Evolutionary conservation across 177 flowering plant species (phyloP), one percentile per base, ranked within the genome.

Genomic region (Vitis hybrid): DNA sequence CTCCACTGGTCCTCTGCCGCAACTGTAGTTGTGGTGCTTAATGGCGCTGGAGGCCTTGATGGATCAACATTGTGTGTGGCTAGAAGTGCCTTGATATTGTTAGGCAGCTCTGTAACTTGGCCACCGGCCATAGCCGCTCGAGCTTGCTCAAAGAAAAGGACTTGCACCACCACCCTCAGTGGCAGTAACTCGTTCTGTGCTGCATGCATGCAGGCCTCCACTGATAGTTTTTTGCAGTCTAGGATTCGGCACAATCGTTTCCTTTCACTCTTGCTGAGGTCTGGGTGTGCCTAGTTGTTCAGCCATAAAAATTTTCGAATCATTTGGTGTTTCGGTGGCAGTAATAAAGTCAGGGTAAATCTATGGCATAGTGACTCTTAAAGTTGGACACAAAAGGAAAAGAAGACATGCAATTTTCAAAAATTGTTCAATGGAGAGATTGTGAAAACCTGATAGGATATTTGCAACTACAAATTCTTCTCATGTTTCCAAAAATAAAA

Each of bases 151-250:
- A 84, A 87, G 86, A 93, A 93, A 54, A 93, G 91, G 61, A 93
- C 94, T 80, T 91, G 98, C 49, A 93, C 95, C 22, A 93, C 93
- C n/a, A 93, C 91, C 72, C 98, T 82, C 15, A 93, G 74, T 3
- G 98, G 98, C 14, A 93, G 91, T 57, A 85, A 72, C 81, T 93
- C 97, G 44, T 93, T 93, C 54, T 91, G 91, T 50, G 97, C 97
- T 1, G 98, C 98, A 62, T 91, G 92, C 85, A 87, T 91, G 75
- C 98, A 90, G 49, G 88, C 89, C 74, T 90, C 90, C 82, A 90
- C 75, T 7, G 98, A 91, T 12, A 93, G 83, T 70, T 90, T 93
- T 75, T 87, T 93, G 92, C 98, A 93, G 86, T 93, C 94, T 6
- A 93, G 81, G 58, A 87, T 67, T 70, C 91, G 81, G 68, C 98